Base-by-base conservation (phyloP, 1,284 basidiomycete species). In the Marasmius tenuissimus region DNA sequence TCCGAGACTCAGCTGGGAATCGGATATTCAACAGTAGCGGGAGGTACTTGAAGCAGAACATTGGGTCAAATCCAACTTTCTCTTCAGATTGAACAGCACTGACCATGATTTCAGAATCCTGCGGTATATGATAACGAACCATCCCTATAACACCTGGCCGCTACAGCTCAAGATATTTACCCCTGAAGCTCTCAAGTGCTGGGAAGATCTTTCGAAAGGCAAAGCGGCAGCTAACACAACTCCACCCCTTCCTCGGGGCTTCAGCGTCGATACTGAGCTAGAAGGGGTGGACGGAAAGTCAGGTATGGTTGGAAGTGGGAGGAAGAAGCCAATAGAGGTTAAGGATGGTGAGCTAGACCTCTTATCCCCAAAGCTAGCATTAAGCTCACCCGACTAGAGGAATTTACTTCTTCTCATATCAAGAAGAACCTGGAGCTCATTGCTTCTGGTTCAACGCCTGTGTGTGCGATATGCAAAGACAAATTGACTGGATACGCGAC, bases 231-330 rank as follows among this genome's bases (percentile, higher is more conserved):
- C 39, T 10, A 18, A 37, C 49, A 54, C 60, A 33, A 22, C 53
- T 16, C 62, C 69, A 3, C 69, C 78, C 4, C 73, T 89, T 20
- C 86, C 87, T 10, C 71, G 62, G 11, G 84, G 84, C 0, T 81
- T 89, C 58, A 83, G 78, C 1, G 80, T 70, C 49, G 71, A 75
- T 2, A 70, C 85, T 10, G 89, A 92, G 71, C 71, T 88, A 1
- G 89, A 92, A 69, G 91, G 91, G 8, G 89, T 93, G 0, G 86
- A 91, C 68, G 91, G 90, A 0, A 83, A 84, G 59, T 83, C 83
- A 50, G 82, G 83, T 1, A 65, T 74, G 39, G 40, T 64, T 2
- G 81, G 84, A 4, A 78, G 81, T 10, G 83, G 84, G 20, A 78
- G 86, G 47, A 69, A 65, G 27, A 85, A 81, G 3, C 84, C 87